These are phyloP conservation scores for Candida rishiriensis DNA, from an alignment of 805 yeast genomes.

Conservation along the genomic window DNA sequence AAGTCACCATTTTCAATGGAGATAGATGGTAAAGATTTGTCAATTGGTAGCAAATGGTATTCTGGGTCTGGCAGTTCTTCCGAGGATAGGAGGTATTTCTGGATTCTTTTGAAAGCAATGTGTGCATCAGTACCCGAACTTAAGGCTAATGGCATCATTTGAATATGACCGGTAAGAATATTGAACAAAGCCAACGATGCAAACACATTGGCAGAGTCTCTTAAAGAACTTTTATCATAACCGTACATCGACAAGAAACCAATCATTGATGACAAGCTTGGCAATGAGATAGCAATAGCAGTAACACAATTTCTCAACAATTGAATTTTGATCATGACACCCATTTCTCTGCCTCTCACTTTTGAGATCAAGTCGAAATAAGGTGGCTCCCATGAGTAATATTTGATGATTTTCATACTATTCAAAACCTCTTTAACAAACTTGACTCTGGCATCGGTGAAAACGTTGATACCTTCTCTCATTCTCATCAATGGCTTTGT, in stretches of 20 bases:
- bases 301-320: slow-evolving; percentile 56
- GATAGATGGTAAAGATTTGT: slow-evolving; percentile 37
- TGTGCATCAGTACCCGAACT: slow-evolving; percentile 66
- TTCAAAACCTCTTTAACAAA: slow-evolving; percentile 74
- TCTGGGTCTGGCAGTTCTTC: slow-evolving; percentile 29
- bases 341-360: slow-evolving; percentile 60
- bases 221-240: slow-evolving; percentile 26
- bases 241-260: slow-evolving; percentile 41
- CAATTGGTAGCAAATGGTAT: slow-evolving; percentile 8
- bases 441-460: slow-evolving; percentile 74
- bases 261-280: slow-evolving; percentile 68
- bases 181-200: slow-evolving; percentile 68
- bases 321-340: slow-evolving; percentile 57
- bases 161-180: slow-evolving; percentile 54
- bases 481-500: slow-evolving; percentile 50
- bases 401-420: slow-evolving; percentile 77
- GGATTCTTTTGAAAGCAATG: slow-evolving; percentile 54
- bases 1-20: slow-evolving; percentile 50
- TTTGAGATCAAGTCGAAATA: slow-evolving; percentile 53
- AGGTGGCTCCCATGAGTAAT: slow-evolving; percentile 88
- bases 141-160: slow-evolving; percentile 67
- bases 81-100: slow-evolving; percentile 43
- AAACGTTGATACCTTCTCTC: slow-evolving; percentile 54
- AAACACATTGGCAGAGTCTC: slow-evolving; percentile 60
- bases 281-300: slow-evolving; percentile 62